A percentile compares a stretch with the other conserved stretches of the same genome.
phyloP scores from a whole-genome alignment of 2,329 filamentous ascomycete genomes.

The Madurella fahalii region DNA sequence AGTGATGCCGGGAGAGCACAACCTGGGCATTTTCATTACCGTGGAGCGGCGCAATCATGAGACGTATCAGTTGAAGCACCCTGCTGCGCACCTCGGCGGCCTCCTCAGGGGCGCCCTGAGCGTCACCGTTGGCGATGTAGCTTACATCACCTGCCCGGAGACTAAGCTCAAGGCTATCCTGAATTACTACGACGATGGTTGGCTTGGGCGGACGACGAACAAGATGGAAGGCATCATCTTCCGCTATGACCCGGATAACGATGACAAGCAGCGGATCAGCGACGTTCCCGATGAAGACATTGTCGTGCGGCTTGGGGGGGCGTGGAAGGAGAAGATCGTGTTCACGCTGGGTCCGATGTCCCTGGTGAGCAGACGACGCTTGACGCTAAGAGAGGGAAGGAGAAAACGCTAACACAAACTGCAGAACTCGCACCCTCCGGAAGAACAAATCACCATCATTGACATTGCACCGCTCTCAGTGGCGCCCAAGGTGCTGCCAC shows the following conservation, averaged over 20 bases:
- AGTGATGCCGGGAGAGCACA: slow-evolving; percentile 87
- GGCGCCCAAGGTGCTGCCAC: slow-evolving; percentile 73
- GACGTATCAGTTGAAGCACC: slow-evolving; percentile 92
- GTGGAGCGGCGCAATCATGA: slow-evolving; percentile 76
- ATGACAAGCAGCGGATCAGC: slow-evolving; percentile 72
- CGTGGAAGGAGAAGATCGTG: slow-evolving; percentile 71
- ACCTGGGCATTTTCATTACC: slow-evolving; percentile 91
- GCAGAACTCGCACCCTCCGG: slow-evolving; percentile 45
- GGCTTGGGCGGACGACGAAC: slow-evolving; percentile 88
- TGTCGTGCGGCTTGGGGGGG: slow-evolving; percentile 75
- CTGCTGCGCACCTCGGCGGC: slow-evolving; percentile 86
- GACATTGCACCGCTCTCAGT: slow-evolving; percentile 82
- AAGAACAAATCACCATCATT: slow-evolving; percentile 71
- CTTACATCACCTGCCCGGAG: slow-evolving; percentile 84
- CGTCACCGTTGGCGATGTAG: slow-evolving; percentile 84
- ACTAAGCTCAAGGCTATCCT: slow-evolving; percentile 89
- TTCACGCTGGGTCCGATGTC: slow-evolving; percentile 58
- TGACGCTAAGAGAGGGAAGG: background rate
- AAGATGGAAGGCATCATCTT: slow-evolving; percentile 89
- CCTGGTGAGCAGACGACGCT: slow-evolving; percentile 49
- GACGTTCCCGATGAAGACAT: slow-evolving; percentile 85
- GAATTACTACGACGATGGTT: slow-evolving; percentile 90
- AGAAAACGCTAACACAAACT: background rate
- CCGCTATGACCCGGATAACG: slow-evolving; percentile 81
- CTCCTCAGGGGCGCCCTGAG: slow-evolving; percentile 82